phyloP scores from a whole-genome alignment of 495 filamentous ascomycete species.

The Podospora fimiseda region DNA sequence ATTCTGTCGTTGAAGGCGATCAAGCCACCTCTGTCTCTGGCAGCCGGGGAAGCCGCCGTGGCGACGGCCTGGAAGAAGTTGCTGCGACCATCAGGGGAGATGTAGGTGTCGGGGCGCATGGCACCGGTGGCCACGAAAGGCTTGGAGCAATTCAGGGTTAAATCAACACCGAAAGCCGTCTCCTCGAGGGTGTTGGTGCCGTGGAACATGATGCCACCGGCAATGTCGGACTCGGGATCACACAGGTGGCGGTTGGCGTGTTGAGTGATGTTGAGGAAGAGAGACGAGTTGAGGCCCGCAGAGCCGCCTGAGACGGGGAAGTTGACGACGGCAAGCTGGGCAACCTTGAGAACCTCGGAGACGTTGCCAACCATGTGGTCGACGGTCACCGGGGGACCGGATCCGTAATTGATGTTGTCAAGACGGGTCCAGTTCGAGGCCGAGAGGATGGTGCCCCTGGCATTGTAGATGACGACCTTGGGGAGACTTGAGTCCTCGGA shows the following conservation, averaged over 20 bases:
- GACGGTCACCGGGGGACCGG: conserved; percentile 9
- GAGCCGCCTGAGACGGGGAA: conserved; percentile 27
- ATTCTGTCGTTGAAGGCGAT: conserved; percentile 47
- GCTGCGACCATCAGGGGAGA: conserved; percentile 43
- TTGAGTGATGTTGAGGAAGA: conserved; percentile 38
- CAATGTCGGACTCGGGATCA: conserved; percentile 32
- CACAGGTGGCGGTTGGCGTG: conserved; percentile 36
- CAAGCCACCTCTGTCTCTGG: conserved; percentile 37
- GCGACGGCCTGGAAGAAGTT: conserved; percentile 46
- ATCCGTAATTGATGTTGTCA: conserved; percentile 19
- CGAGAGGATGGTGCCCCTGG: conserved; percentile 16
- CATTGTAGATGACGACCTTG: conserved; percentile 16
- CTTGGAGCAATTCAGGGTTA: conserved; percentile 43
- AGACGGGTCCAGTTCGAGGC: conserved; percentile 20
- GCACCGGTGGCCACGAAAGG: conserved; percentile 44
- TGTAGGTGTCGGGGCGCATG: conserved; percentile 44
- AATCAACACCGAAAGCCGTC: conserved; percentile 45
- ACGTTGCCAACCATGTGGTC: conserved; percentile 18
- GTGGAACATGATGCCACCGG: conserved; percentile 44
- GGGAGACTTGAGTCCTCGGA: conserved; percentile 12
- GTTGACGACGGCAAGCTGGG: conserved; percentile 12
- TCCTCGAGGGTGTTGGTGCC: conserved; percentile 48
- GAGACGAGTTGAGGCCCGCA: conserved; percentile 27
- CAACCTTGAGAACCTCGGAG: conserved; percentile 17
- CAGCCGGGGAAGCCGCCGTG: conserved; percentile 31